Conservation (phyloP, 2,329 filamentous ascomycete species). For the Rasamsonia emersonii region DNA sequence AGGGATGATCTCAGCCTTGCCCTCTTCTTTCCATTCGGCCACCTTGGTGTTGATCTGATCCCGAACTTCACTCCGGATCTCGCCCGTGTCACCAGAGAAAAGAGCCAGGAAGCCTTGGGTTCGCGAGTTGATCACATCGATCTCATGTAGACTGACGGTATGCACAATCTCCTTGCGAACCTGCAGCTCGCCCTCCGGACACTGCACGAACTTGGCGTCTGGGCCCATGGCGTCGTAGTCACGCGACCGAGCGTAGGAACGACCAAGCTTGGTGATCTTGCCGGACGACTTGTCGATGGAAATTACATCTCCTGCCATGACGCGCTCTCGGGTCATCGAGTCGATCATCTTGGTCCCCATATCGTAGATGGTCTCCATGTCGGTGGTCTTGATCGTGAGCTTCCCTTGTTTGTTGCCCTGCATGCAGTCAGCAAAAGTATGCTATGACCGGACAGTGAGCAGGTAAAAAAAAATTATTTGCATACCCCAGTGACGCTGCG, state of each 20-base stretch:
- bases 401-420: constrained; percentile 94
- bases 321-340: constrained; percentile 97
- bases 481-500: constrained; percentile 79
- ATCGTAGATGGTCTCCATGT: constrained; percentile 99
- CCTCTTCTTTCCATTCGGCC: constrained; percentile 97
- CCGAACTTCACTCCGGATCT: constrained; percentile 92
- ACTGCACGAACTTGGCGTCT: constrained; percentile 96
- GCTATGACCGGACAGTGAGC: no score
- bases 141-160: constrained; percentile 94
- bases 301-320: constrained; percentile 97
- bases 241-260: constrained; percentile 86
- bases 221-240: constrained; percentile 99
- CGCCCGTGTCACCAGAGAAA: constrained; percentile 95
- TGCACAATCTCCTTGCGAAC: constrained; percentile 96
- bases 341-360: constrained; percentile 99
- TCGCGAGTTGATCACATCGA: constrained; percentile 97
- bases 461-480: constrained; percentile 1
- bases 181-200: constrained; percentile 93
- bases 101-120: constrained; percentile 97
- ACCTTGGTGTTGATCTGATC: constrained; percentile 99
- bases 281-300: constrained; percentile 98
- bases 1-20: constrained; percentile 95
- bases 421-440: no score
- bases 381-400: constrained; percentile 97
- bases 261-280: constrained; percentile 93